These are phyloP conservation scores for Camellia lanceoleosa DNA, from an alignment of 148 eudicot species.

Conservation along the genomic window DNA sequence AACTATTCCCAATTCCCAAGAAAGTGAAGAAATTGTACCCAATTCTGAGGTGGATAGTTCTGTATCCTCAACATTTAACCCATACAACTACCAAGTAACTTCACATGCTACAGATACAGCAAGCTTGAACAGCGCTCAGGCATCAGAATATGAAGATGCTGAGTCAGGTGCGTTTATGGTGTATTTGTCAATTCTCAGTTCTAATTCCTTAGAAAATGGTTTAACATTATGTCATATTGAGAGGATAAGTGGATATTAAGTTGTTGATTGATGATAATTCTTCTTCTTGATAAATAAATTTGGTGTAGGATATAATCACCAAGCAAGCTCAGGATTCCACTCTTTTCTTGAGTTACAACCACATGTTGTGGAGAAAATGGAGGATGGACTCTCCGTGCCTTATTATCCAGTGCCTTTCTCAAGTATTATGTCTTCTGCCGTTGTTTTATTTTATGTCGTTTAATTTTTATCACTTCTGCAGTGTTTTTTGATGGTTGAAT, in stretches of 20 bases:
- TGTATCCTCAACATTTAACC: constrained; percentile 36
- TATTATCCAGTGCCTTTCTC: constrained; percentile 38
- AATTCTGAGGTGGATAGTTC: constrained; percentile 50
- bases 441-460: background rate
- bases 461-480: background rate
- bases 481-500: constrained; percentile 1
- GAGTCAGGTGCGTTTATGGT: constrained; percentile 51
- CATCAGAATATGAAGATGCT: constrained; percentile 67
- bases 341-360: constrained; percentile 37
- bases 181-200: constrained; percentile 5
- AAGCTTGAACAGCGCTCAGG: constrained; percentile 51
- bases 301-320: constrained; percentile 47
- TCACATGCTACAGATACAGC: constrained; percentile 53
- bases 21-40: constrained; percentile 33
- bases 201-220: background rate
- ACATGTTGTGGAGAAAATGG: constrained; percentile 24
- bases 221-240: background rate
- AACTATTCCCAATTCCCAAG: constrained; percentile 35
- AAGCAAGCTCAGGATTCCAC: constrained; percentile 36
- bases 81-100: constrained; percentile 32
- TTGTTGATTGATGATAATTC: constrained; percentile 2
- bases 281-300: background rate
- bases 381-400: constrained; percentile 36
- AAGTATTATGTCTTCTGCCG: constrained; percentile 28
- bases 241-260: background rate